Conservation (phyloP, 352 stramenopile species). For the Phytopythium montanum region DNA sequence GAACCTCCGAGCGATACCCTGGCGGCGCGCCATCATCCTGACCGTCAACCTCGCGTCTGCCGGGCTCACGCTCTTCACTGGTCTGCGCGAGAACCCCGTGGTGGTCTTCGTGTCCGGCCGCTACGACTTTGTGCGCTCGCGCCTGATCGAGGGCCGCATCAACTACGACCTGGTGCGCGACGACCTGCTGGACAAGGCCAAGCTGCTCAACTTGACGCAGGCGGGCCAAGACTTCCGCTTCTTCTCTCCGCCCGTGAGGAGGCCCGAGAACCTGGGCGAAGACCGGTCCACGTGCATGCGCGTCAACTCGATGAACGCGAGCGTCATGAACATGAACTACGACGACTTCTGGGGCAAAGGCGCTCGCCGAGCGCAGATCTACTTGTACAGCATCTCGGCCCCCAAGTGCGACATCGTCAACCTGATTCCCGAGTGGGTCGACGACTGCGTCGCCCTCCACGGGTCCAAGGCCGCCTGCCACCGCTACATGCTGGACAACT, state of each 20-base stretch:
- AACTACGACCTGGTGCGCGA: conserved; percentile 44
- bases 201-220: conserved; percentile 15
- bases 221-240: conserved; percentile 15
- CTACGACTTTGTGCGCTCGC: conserved; percentile 42
- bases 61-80: conserved; percentile 9
- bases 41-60: conserved; percentile 2
- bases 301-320: conserved; percentile 42
- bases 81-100: conserved; percentile 53
- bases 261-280: conserved; percentile 26
- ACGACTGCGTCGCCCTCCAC: conserved; percentile 24
- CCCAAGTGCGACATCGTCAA: conserved; percentile 41
- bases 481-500: conserved; percentile 50
- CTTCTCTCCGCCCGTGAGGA: conserved; percentile 30
- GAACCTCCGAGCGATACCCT: background rate
- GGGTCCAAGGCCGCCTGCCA: conserved; percentile 32
- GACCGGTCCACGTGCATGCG: conserved; percentile 40
- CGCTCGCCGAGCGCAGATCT: conserved; percentile 30
- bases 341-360: conserved; percentile 44
- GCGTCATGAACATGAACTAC: conserved; percentile 27
- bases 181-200: conserved; percentile 25
- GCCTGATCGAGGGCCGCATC: conserved; percentile 31
- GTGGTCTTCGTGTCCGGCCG: conserved; percentile 34
- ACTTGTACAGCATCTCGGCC: conserved; percentile 45
- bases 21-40: conserved; percentile 1
- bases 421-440: conserved; percentile 29